Evolutionary conservation across 768 basidiomycete species (phyloP).

Genomic region (Thelephora aurantiotincta): DNA sequence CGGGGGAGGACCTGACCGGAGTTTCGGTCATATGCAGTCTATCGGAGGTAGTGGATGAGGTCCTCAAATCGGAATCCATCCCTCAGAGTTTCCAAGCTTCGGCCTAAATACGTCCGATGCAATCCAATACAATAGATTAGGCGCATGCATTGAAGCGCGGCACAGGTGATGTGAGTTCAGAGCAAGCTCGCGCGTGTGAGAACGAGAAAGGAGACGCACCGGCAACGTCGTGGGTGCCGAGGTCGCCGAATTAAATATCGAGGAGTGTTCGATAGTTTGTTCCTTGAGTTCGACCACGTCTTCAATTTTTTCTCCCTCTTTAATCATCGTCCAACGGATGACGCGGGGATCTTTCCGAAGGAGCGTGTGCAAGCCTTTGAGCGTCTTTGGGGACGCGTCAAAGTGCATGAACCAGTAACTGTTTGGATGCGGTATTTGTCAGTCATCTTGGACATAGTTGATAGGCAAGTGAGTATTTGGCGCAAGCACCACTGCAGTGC

Average conservation of each 20-base stretch:
- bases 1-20: conserved; percentile 25
- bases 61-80: conserved; percentile 4
- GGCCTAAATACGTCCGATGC: neutral
- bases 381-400: conserved; percentile 65
- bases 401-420: conserved; percentile 91
- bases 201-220: too few species aligned
- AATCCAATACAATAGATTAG: too few species aligned
- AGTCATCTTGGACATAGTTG: neutral
- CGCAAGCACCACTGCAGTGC: neutral
- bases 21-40: conserved; percentile 25
- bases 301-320: conserved; percentile 60
- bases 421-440: conserved; percentile 2
- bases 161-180: too few species aligned
- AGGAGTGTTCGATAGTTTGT: conserved; percentile 19
- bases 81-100: neutral
- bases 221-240: neutral
- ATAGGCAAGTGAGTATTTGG: too few species aligned
- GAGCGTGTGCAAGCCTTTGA: conserved; percentile 47
- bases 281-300: conserved; percentile 44
- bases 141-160: too few species aligned
- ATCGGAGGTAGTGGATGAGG: conserved; percentile 22
- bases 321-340: conserved; percentile 69
- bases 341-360: conserved; percentile 75
- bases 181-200: too few species aligned
- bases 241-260: conserved; percentile 4